A percentile compares a stretch with the other conserved stretches of the same genome.
Evolutionary conservation across 352 stramenopile species (phyloP).

Genomic region (Thalassiosira gravida): DNA sequence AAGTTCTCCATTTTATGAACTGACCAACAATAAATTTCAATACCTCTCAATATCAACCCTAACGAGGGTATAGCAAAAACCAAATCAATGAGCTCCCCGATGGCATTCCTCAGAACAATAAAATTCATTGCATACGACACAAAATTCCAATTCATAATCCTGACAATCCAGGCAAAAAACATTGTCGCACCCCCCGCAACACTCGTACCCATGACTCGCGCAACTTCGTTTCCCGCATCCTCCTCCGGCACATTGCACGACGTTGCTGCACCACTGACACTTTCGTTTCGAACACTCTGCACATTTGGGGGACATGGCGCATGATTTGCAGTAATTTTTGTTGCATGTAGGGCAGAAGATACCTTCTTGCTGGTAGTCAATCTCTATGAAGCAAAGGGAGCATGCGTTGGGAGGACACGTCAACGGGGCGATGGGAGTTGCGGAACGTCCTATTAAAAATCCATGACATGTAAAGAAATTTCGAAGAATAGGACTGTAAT

Average conservation of each 20-base stretch:
- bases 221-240: conserved; percentile 19
- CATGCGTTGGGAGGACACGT: too few species aligned
- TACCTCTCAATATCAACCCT: too few species aligned
- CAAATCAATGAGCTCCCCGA: conserved; percentile 4
- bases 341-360: conserved; percentile 7
- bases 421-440: too few species aligned
- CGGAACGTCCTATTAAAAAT: too few species aligned
- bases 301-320: conserved; percentile 3
- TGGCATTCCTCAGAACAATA: conserved; percentile 14
- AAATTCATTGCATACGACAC: conserved; percentile 16
- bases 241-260: conserved; percentile 5
- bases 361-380: not conserved
- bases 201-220: conserved; percentile 14
- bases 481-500: too few species aligned
- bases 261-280: conserved; percentile 20
- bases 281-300: not conserved
- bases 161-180: conserved; percentile 10
- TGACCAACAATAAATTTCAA: too few species aligned
- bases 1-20: too few species aligned
- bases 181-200: not conserved
- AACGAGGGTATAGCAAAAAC: too few species aligned
- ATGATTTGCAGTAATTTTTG: conserved; percentile 3
- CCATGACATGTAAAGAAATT: too few species aligned
- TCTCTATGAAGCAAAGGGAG: not conserved
- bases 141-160: conserved; percentile 7